Conservation (phyloP, 257 asterid genomes). For the Rehmannia glutinosa region DNA sequence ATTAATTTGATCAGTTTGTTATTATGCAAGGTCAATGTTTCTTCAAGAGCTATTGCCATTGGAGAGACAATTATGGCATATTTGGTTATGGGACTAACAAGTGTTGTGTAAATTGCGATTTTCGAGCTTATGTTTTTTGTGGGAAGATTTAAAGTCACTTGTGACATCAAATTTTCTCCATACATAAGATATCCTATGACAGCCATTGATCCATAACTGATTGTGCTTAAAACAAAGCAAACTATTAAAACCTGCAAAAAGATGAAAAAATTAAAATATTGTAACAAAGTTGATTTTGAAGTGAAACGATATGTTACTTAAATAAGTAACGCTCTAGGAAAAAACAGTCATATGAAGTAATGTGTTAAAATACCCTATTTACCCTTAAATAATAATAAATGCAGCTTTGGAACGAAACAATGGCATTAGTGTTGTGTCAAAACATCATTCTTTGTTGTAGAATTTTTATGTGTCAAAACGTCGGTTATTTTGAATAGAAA, state of each 20-base stretch:
- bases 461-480: too few relatives aligned
- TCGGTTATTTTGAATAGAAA: too few relatives aligned
- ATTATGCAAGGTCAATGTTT: background rate
- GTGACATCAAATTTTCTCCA: constrained; percentile 35
- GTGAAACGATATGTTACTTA: too few relatives aligned
- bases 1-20: background rate
- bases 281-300: too few relatives aligned
- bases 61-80: constrained; percentile 33
- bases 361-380: too few relatives aligned
- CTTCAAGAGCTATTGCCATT: constrained; percentile 21
- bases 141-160: constrained; percentile 51
- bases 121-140: constrained; percentile 25
- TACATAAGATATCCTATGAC: constrained; percentile 48
- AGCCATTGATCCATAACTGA: constrained; percentile 47
- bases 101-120: constrained; percentile 44
- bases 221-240: constrained; percentile 37
- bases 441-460: too few relatives aligned
- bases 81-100: constrained; percentile 43
- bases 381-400: too few relatives aligned
- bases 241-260: constrained; percentile 38
- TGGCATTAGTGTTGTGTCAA: too few relatives aligned
- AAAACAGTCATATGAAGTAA: too few relatives aligned
- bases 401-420: too few relatives aligned
- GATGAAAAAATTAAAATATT: too few relatives aligned
- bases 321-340: too few relatives aligned